phyloP scores from a whole-genome alignment of 1,139 yeast genomes.

The Wickerhamomyces sp. region DNA sequence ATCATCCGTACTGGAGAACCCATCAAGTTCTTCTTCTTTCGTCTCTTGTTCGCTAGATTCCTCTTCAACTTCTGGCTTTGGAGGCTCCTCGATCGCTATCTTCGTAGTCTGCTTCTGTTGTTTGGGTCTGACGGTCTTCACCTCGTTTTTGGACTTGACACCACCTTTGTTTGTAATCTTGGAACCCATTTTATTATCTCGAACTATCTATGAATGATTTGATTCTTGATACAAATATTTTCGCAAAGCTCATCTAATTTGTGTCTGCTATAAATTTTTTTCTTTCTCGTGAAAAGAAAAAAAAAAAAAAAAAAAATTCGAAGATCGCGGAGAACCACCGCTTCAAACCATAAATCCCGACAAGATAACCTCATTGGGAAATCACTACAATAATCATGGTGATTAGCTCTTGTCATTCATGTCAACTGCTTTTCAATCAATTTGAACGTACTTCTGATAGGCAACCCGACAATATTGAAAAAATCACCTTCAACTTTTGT shows the following conservation, averaged over 20 bases:
- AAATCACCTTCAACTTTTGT: conserved; percentile 69
- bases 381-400: neutral
- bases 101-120: conserved; percentile 8
- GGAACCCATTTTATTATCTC: conserved; percentile 9
- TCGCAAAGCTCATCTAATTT: too few relatives aligned
- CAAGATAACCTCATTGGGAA: conserved; percentile 4
- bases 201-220: too few relatives aligned
- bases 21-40: conserved; percentile 28
- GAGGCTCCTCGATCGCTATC: too few relatives aligned
- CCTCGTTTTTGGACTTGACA: conserved; percentile 14
- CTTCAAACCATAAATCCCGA: too few relatives aligned
- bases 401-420: neutral
- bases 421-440: conserved; percentile 11
- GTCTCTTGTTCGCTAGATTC: conserved; percentile 23
- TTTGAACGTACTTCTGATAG: conserved; percentile 51
- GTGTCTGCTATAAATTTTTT: conserved; percentile 1
- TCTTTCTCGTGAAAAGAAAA: neutral
- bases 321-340: conserved; percentile 10
- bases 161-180: conserved; percentile 7
- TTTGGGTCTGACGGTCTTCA: conserved; percentile 11
- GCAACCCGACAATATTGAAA: conserved; percentile 87
- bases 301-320: conserved; percentile 2
- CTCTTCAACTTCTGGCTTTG: conserved; percentile 13
- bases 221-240: too few relatives aligned
- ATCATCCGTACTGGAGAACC: conserved; percentile 27